Percentiles rank a stretch among this genome's conserved stretches.
Evolutionary conservation across 257 asterid species (phyloP).

Genomic region (Hygrophila difformis): DNA sequence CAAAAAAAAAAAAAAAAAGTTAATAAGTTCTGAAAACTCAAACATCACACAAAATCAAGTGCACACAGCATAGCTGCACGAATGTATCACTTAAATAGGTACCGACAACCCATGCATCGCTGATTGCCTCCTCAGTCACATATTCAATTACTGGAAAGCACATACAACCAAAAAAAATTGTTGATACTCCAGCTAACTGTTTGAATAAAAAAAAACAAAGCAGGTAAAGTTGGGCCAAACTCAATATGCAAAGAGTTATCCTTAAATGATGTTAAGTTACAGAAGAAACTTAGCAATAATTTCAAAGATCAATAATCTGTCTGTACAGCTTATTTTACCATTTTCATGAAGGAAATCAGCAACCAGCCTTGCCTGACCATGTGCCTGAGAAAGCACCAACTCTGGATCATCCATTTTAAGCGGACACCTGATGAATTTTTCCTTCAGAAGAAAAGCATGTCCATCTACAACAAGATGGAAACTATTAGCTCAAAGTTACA

Average conservation of each 20-base stretch:
- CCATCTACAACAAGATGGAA: conserved; percentile 24
- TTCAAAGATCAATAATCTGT: not conserved
- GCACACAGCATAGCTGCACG: conserved; percentile 53
- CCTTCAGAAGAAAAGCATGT: conserved; percentile 50
- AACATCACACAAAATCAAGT: conserved; percentile 6
- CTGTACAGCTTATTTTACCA: conserved; percentile 35
- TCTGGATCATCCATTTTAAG: conserved; percentile 94
- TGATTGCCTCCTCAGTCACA: conserved; percentile 59
- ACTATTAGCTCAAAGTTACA: conserved; percentile 12
- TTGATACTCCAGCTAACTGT: conserved; percentile 1
- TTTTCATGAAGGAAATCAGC: conserved; percentile 95
- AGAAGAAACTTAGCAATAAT: conserved; percentile 4
- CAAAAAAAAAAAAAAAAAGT: too few relatives aligned
- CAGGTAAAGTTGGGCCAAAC: conserved; percentile 15
- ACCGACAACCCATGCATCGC: conserved; percentile 65
- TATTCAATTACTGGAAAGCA: conserved; percentile 68
- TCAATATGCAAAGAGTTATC: conserved; percentile 9
- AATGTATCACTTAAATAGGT: conserved; percentile 76
- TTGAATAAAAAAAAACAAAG: not conserved
- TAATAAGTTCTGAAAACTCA: too few relatives aligned
- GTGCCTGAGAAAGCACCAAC: conserved; percentile 80
- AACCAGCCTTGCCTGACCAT: conserved; percentile 71
- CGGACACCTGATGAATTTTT: conserved; percentile 57
- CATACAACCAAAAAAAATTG: conserved; percentile 19
- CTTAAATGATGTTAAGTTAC: conserved; percentile 7